phyloP scores from a whole-genome alignment of 164 flowering plant genomes.

The Kalanchoe fedtschenkoi region DNA sequence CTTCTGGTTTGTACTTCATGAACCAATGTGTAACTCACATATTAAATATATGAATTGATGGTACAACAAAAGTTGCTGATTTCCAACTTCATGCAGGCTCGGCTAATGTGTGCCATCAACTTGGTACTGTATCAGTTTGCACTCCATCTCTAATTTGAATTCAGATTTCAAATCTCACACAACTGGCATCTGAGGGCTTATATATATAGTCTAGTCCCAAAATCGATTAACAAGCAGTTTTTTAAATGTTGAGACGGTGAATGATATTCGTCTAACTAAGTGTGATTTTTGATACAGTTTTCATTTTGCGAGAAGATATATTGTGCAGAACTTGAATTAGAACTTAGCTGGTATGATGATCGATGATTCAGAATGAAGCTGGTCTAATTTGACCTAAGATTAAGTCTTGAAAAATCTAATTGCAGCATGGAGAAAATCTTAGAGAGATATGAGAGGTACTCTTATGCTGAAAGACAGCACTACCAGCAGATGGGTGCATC shows the following conservation, averaged over 20 bases:
- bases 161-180: neutral
- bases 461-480: constrained; percentile 6
- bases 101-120: neutral
- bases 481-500: neutral
- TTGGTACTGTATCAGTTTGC: neutral
- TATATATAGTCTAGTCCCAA: no score
- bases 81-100: neutral
- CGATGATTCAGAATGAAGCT: no score
- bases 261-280: no score
- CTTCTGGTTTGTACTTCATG: no score
- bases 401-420: no score
- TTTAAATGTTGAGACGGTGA: neutral
- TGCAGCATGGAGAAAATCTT: constrained; percentile 8
- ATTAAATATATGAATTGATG: neutral
- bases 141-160: neutral
- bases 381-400: neutral
- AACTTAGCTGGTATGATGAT: no score
- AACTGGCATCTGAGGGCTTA: no score
- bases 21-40: no score
- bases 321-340: no score
- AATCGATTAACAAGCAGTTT: neutral
- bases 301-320: no score
- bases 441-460: constrained; percentile 8
- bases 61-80: neutral
- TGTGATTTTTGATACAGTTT: no score